These are phyloP conservation scores for Bigelowiella natans DNA, from an alignment of 78 protist genomes.

Conservation along the genomic window DNA sequence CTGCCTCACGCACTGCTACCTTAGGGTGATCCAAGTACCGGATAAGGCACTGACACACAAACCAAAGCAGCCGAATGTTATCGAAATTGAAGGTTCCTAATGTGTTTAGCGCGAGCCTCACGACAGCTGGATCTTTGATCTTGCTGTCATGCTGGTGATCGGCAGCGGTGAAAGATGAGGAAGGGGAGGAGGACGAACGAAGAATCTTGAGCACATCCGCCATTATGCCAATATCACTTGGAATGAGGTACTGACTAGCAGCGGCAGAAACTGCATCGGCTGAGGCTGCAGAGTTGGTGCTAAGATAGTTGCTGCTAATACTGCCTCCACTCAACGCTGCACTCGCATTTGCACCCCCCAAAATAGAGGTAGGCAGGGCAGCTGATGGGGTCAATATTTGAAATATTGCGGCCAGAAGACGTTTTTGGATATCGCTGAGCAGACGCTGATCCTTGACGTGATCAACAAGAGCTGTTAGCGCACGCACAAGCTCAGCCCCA, in stretches of 20 bases:
- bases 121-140: not conserved
- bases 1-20: not conserved
- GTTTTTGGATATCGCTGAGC: not conserved
- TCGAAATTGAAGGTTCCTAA: not conserved
- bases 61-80: not conserved
- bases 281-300: too few relatives aligned
- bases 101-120: not conserved
- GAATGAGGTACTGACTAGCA: not conserved
- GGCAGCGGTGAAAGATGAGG: not conserved
- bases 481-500: not conserved
- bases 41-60: not conserved
- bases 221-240: not conserved
- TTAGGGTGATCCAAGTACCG: not conserved
- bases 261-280: not conserved
- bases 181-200: not conserved
- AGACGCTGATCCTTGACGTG: not conserved
- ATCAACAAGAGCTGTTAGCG: not conserved
- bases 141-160: not conserved
- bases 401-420: not conserved
- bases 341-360: not conserved
- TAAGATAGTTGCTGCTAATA: too few relatives aligned
- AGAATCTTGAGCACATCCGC: not conserved
- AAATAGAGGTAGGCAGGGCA: not conserved
- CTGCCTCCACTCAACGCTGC: not conserved
- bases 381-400: not conserved